phyloP scores from a whole-genome alignment of 2,329 filamentous ascomycete genomes.

The Beauveria caledonica region DNA sequence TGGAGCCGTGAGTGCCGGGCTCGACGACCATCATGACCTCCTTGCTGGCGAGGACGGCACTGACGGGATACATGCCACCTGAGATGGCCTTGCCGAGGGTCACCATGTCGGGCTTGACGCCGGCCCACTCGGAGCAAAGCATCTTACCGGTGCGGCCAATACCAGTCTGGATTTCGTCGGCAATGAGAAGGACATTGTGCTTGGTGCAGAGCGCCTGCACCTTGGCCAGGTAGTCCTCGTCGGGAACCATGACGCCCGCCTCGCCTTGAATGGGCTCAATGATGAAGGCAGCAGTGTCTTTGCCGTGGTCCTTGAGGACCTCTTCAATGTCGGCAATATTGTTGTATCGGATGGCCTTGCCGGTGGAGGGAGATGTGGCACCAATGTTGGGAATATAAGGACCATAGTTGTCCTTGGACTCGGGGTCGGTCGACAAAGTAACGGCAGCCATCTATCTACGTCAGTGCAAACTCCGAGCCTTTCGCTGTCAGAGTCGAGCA shows the following conservation, averaged over 20 bases:
- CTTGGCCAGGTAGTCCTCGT: constrained; percentile 75
- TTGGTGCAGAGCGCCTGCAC: constrained; percentile 83
- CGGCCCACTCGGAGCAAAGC: constrained; percentile 89
- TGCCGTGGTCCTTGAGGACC: constrained; percentile 70
- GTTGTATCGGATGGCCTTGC: constrained; percentile 74
- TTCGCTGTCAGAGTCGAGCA: not conserved
- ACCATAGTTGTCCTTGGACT: constrained; percentile 94
- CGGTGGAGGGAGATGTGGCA: constrained; percentile 65
- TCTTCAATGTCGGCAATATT: constrained; percentile 72
- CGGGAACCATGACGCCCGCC: constrained; percentile 91
- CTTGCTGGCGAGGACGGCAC: constrained; percentile 76
- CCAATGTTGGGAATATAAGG: constrained; percentile 89
- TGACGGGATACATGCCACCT: constrained; percentile 98
- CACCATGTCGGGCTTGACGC: constrained; percentile 90
- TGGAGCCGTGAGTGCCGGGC: constrained; percentile 93
- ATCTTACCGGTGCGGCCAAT: constrained; percentile 92
- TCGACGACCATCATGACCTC: constrained; percentile 95
- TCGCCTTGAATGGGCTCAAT: constrained; percentile 97
- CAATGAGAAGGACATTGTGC: constrained; percentile 92
- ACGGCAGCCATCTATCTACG: constrained; percentile 73
- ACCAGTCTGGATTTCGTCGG: constrained; percentile 97
- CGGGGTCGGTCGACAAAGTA: constrained; percentile 88
- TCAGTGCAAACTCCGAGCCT: not conserved
- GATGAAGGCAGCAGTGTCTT: constrained; percentile 83
- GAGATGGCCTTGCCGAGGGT: constrained; percentile 96